Percentiles rank a stretch among this genome's conserved stretches.
Conservation (phyloP, 805 yeast genomes). For the Blastobotrys terrestris region DNA sequence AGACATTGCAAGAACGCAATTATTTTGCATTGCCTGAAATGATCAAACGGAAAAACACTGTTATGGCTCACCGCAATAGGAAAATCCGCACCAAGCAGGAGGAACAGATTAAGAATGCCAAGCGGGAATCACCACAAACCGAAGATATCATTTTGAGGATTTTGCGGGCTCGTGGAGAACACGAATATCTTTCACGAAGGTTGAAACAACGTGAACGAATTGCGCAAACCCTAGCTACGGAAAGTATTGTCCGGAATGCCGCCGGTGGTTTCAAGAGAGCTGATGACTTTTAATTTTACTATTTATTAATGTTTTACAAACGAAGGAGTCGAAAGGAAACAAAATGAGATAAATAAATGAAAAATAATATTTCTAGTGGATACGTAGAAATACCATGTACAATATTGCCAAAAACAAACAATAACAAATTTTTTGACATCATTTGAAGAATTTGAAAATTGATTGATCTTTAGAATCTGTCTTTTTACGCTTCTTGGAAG, state of each 20-base stretch:
- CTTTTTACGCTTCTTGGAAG: background rate
- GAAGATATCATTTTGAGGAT: constrained; percentile 72
- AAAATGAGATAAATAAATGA: background rate
- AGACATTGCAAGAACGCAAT: constrained; percentile 43
- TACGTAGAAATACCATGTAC: background rate
- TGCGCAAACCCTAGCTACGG: constrained; percentile 50
- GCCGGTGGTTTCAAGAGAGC: constrained; percentile 12
- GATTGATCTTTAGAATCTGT: constrained; percentile 1
- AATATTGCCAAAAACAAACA: background rate
- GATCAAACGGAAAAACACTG: constrained; percentile 59
- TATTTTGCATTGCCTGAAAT: constrained; percentile 37
- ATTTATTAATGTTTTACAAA: background rate
- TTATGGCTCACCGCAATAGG: constrained; percentile 65
- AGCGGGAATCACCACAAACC: constrained; percentile 39
- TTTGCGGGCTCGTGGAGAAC: constrained; percentile 58
- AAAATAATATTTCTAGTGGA: background rate
- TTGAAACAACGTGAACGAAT: constrained; percentile 56
- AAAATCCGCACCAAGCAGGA: constrained; percentile 45
- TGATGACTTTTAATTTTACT: constrained; percentile 2
- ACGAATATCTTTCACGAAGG: constrained; percentile 51
- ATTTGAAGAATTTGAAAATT: constrained; percentile 5
- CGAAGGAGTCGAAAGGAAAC: no score
- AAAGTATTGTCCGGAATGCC: constrained; percentile 30
- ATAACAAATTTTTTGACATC: background rate
- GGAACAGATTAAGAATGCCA: constrained; percentile 40